Base-by-base conservation (phyloP, 208 protist species). In the Trypanosoma cruzi region DNA sequence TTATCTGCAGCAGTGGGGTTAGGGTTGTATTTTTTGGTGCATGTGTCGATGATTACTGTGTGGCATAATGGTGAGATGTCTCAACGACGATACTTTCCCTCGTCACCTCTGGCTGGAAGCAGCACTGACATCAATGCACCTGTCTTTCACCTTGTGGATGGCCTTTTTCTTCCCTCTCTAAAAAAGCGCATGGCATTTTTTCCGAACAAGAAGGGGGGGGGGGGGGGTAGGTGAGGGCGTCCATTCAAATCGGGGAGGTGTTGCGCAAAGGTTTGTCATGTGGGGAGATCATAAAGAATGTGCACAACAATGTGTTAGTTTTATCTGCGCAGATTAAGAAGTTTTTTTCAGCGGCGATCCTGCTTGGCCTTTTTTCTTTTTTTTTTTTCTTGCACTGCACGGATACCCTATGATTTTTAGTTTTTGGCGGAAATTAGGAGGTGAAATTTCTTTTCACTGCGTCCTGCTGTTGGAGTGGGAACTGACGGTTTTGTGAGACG, bases 141-240 rank as follows among this genome's bases (percentile, higher is more conserved):
- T 37, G 67, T 77, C 22, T 61, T 90, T 42, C 81, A 90, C 55
- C 71, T 90, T n/a, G 56, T 90, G 24, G 83, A 84, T 63, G 73
- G 58, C 37, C 71, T 70, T 42, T 90, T 81, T 55, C 76, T 79
- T 61, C 71, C 72, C 26, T 29, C 83, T 22, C 20, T 90, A n/a
- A 61, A 37, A n/a, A n/a, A n/a, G n/a, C n/a, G n/a, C n/a, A n/a
- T n/a, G n/a, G n/a, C n/a, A n/a, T n/a, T n/a, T n/a, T n/a, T n/a
- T n/a, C n/a, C n/a, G n/a, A n/a, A n/a, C n/a, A n/a, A n/a, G n/a
- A n/a, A n/a, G n/a, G n/a, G n/a, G n/a, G n/a, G n/a, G n/a, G n/a
- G n/a, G n/a, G n/a, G n/a, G n/a, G n/a, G n/a, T n/a, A n/a, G n/a
- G n/a, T n/a, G n/a, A n/a, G n/a, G n/a, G n/a, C n/a, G n/a, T n/a